Base-by-base conservation (phyloP, 73 alveolate genomes). In the Stentor coeruleus region DNA sequence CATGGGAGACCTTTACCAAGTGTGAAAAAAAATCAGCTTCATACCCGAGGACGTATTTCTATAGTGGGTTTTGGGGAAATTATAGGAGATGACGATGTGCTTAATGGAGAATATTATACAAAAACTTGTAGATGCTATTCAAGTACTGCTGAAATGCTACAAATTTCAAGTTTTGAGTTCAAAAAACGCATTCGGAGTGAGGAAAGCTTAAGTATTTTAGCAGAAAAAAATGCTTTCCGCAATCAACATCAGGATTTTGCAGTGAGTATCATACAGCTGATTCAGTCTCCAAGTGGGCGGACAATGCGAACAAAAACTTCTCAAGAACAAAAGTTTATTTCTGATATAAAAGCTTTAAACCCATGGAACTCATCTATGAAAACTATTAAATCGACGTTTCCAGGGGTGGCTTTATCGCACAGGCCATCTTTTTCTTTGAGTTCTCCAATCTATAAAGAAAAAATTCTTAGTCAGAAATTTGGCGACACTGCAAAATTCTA, bases 221-320 rank as follows among this genome's bases (percentile, higher is more conserved):
- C 79, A 33, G 79, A 66, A 66, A 66, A 66, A 66, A 20, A 66
- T 66, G 66, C 66, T 49, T 49, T 49, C 20, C 6, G 66, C 6
- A 49, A 6, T 49, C 6, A 49, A 11, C 66, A 49, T 49, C 6
- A 11, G 6, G 6, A 6, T 11, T 49, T 20, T 49, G 66, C 66
- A 11, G 66, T 49, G 28, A 49, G 6, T 6, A 49, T 49, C 28
- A 49, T 49, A 11, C 6, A 49, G 20, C 66, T 11, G 66, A 49
- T 49, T 11, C 66, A 49, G 66, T 11, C 66, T 11, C 66, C 66
- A 20, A 49, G 20, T 49, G n/a, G n/a, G n/a, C n/a, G n/a, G n/a
- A n/a, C n/a, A n/a, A n/a, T n/a, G n/a, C n/a, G n/a, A n/a, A 49
- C 6, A 49, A 49, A 49, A 20, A 49, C 6, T 6, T 6, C 6